Percentiles rank a stretch among this genome's conserved stretches.
These are phyloP conservation scores for Phylloporus sp. DNA, from an alignment of 768 basidiomycete species.

Conservation along the genomic window DNA sequence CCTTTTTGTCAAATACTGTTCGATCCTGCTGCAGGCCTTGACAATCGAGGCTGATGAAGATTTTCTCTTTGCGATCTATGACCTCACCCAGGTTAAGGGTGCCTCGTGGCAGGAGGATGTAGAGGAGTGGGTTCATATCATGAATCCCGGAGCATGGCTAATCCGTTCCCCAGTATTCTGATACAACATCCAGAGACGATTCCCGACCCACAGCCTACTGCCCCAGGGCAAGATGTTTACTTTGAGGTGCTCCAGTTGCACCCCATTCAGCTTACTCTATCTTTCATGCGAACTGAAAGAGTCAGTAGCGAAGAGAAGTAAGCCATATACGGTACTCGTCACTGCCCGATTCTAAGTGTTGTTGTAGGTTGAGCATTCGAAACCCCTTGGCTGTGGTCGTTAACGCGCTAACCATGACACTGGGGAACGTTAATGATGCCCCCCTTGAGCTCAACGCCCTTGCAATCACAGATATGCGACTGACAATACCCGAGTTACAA, in stretches of 20 bases:
- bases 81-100: conserved; percentile 89
- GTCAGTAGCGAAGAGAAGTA: conserved; percentile 93
- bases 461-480: conserved; percentile 89
- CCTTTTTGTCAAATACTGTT: conserved; percentile 96
- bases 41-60: conserved; percentile 98
- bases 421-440: conserved; percentile 96
- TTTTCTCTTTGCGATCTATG: conserved; percentile 86
- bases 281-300: conserved; percentile 96
- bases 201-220: conserved; percentile 64
- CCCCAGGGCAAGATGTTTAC: conserved; percentile 77
- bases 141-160: neutral
- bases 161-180: conserved; percentile 50
- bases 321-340: conserved; percentile 19
- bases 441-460: conserved; percentile 92
- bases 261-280: conserved; percentile 86
- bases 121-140: conserved; percentile 56
- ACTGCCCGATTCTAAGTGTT: conserved; percentile 4
- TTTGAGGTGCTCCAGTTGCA: conserved; percentile 95
- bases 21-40: conserved; percentile 87
- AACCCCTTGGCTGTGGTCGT: conserved; percentile 92
- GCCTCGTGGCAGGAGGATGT: conserved; percentile 79
- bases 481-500: conserved; percentile 80
- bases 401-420: conserved; percentile 93
- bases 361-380: conserved; percentile 60
- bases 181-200: conserved; percentile 66